phyloP scores from a whole-genome alignment of 495 filamentous ascomycete species.

The Aspergillus baeticus region DNA sequence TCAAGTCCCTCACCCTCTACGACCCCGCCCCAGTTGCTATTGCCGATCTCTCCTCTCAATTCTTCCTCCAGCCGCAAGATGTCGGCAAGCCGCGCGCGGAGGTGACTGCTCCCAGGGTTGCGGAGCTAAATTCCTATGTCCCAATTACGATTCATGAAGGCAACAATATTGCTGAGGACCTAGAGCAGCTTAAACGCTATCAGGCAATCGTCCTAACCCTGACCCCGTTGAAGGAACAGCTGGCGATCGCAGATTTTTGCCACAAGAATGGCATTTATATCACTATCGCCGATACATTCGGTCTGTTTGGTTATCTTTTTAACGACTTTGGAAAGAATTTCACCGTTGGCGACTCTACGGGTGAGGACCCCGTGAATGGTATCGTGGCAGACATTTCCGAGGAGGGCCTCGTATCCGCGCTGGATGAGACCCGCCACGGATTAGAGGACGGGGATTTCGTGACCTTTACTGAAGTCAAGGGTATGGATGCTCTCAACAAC shows the following conservation, averaged over 20 bases:
- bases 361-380: conserved; percentile 82
- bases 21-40: conserved; percentile 79
- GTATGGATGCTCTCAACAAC: conserved; percentile 87
- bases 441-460: conserved; percentile 96
- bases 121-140: conserved; percentile 94
- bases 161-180: conserved; percentile 61
- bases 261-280: conserved; percentile 89
- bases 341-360: conserved; percentile 82
- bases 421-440: conserved; percentile 95
- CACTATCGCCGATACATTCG: conserved; percentile 83
- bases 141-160: conserved; percentile 76
- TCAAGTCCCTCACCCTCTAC: conserved; percentile 82
- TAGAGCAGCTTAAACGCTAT: conserved; percentile 78
- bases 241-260: conserved; percentile 84
- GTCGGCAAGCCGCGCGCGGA: conserved; percentile 88
- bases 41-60: conserved; percentile 90
- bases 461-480: conserved; percentile 88
- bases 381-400: conserved; percentile 89
- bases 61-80: conserved; percentile 87
- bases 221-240: conserved; percentile 73
- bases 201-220: conserved; percentile 91
- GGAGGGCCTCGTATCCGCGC: conserved; percentile 85
- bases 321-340: conserved; percentile 97
- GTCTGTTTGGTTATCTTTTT: conserved; percentile 93
- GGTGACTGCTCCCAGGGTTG: conserved; percentile 83